Percentiles rank a stretch among this genome's conserved stretches.
These are phyloP conservation scores for Phytopythium sindhum DNA, from an alignment of 352 stramenopile genomes.

Conservation along the genomic window DNA sequence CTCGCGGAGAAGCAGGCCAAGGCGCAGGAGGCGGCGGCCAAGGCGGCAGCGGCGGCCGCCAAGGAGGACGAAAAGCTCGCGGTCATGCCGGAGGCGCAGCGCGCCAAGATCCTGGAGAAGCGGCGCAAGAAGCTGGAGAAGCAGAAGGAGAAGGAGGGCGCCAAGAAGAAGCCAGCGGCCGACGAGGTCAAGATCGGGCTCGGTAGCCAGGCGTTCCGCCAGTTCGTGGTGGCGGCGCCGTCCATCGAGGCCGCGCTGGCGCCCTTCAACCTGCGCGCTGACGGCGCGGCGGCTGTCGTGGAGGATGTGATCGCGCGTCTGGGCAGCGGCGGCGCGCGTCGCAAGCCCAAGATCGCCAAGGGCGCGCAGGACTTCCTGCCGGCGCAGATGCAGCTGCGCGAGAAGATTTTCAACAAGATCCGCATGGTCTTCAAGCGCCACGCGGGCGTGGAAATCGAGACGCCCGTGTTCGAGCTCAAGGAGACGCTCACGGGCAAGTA, in stretches of 20 bases:
- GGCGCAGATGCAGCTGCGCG: conserved; percentile 95
- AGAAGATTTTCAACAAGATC: conserved; percentile 97
- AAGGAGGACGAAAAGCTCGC: conserved; percentile 86
- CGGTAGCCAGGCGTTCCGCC: conserved; percentile 59
- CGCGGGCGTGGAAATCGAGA: conserved; percentile 97
- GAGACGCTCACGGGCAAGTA: conserved; percentile 99
- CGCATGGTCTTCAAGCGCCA: conserved; percentile 97
- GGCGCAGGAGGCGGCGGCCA: conserved; percentile 61
- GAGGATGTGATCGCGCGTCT: conserved; percentile 68
- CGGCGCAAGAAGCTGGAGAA: conserved; percentile 83
- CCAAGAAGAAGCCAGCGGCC: conserved; percentile 70
- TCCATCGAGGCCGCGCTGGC: conserved; percentile 22
- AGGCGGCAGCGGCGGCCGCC: conserved; percentile 62
- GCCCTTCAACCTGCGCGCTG: conserved; percentile 62
- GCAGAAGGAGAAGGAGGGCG: conserved; percentile 71
- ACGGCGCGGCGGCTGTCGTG: conserved; percentile 38
- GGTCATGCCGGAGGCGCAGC: conserved; percentile 71
- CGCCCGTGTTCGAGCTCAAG: conserved; percentile 98
- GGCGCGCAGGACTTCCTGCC: conserved; percentile 96
- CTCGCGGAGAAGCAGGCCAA: conserved; percentile 55
- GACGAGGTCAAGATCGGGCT: conserved; percentile 66
- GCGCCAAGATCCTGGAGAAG: conserved; percentile 75
- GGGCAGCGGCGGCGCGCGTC: conserved; percentile 65
- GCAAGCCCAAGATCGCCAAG: conserved; percentile 86
- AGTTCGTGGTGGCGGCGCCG: conserved; percentile 29